Base-by-base conservation (phyloP, 2,329 filamentous ascomycete species). In the Colletotrichum sp. region DNA sequence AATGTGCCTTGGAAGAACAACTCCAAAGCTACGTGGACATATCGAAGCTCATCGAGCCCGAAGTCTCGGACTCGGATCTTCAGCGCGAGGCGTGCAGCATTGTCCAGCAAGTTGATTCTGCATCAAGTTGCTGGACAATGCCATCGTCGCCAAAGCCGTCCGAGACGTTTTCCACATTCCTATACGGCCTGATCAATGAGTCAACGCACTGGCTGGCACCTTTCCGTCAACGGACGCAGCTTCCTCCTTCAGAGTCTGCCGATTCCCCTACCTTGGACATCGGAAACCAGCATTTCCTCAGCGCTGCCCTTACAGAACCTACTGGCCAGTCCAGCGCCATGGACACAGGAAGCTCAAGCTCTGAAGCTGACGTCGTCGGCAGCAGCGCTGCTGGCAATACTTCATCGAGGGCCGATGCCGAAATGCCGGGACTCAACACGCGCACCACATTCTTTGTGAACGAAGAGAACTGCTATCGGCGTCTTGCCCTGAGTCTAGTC, bases 401-500 rank as follows among this genome's bases (percentile, higher is more conserved):
- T 39, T 16, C 10, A 12, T 16, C 13, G 2, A 36, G 36, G 8
- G 26, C 26, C 3, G 59, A 32, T 13, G 4, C 24, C 9, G 36
- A 26, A 14, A 39, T 28, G 12, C 21, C 60, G 3, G 43, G 63
- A 26, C 12, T 21, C 12, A n/a, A 16, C n/a, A 64, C 60, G 9
- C 60, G 60, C 9, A 61, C 70, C 12, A 48, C 73, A 4, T 75
- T 73, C 18, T 75, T 75, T 16, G 71, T 81, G 2, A 81, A 81
- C 30, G 80, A 81, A 5, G 77, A 79, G 2, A 77, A 83, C 4
- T 81, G 81, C 21, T 78, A 81, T 21, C 67, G 75, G 2, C 80
- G 78, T 65, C 61, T 83, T 55, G 34, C 78, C 12, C 36, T 76
- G 28, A 72, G 80, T 24, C 12, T 78, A 66, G 5, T 77, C 21